A percentile compares a stretch with the other conserved stretches of the same genome.
Evolutionary conservation across 805 yeast genomes (phyloP).

Genomic region (Zygosaccharomyces lentus): DNA sequence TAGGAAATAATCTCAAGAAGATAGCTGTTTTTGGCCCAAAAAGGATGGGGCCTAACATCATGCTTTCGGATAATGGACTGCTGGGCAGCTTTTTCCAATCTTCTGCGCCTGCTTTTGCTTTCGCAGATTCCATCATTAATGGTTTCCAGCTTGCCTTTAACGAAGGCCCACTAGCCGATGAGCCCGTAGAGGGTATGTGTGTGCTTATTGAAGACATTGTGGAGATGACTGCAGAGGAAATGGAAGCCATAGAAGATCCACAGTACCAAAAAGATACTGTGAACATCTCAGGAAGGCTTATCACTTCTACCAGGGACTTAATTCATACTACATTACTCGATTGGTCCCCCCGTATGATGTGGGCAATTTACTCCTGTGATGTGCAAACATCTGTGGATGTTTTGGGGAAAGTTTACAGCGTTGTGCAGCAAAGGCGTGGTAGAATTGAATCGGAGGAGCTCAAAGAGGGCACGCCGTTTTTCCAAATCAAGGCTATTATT

Average conservation of each 20-base stretch:
- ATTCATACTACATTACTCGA: conserved; percentile 67
- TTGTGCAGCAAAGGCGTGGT: conserved; percentile 86
- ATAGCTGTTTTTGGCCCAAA: conserved; percentile 74
- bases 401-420: conserved; percentile 91
- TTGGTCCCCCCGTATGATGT: conserved; percentile 84
- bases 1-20: conserved; percentile 22
- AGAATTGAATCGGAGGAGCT: conserved; percentile 83
- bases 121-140: conserved; percentile 62
- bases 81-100: conserved; percentile 36
- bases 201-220: conserved; percentile 45
- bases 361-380: conserved; percentile 92
- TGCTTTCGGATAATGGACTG: conserved; percentile 42
- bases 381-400: conserved; percentile 94
- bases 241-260: conserved; percentile 20
- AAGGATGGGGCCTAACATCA: conserved; percentile 67
- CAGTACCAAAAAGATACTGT: conserved; percentile 34
- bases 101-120: conserved; percentile 32
- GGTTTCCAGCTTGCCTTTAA: conserved; percentile 81
- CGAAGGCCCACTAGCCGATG: conserved; percentile 87
- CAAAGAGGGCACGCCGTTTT: conserved; percentile 98
- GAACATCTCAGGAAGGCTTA: conserved; percentile 64
- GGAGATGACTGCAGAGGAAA: conserved; percentile 30
- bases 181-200: conserved; percentile 79
- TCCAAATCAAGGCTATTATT: conserved; percentile 74
- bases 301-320: conserved; percentile 65